These are phyloP conservation scores for Amanita rubescens DNA, from an alignment of 768 basidiomycete species.

Conservation along the genomic window DNA sequence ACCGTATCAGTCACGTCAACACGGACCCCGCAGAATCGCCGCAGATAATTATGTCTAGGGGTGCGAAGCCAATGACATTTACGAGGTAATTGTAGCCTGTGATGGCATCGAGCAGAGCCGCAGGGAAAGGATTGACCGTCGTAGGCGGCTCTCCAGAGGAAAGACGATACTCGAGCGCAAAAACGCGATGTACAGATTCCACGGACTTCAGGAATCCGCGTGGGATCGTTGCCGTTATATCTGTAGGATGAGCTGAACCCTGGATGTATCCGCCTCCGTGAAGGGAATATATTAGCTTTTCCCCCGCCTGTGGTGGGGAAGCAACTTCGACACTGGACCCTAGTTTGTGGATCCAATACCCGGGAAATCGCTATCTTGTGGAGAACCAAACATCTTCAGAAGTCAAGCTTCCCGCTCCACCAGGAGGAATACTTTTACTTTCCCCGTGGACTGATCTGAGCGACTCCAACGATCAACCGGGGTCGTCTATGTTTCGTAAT, in stretches of 20 bases:
- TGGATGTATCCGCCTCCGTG: conserved; percentile 57
- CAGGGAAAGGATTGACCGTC: conserved; percentile 57
- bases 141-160: conserved; percentile 36
- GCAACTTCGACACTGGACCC: conserved; percentile 27
- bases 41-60: conserved; percentile 53
- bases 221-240: conserved; percentile 36
- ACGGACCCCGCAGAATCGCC: conserved; percentile 59
- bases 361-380: conserved; percentile 53
- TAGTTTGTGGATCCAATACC: conserved; percentile 40
- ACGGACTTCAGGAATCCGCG: conserved; percentile 41
- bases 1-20: conserved; percentile 31
- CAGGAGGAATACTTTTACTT: conserved; percentile 42
- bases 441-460: conserved; percentile 53
- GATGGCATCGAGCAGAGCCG: conserved; percentile 66
- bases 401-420: conserved; percentile 32
- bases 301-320: conserved; percentile 34
- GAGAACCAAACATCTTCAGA: conserved; percentile 32
- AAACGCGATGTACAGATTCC: conserved; percentile 36
- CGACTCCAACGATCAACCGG: conserved; percentile 28
- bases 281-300: conserved; percentile 53
- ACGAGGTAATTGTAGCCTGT: conserved; percentile 70
- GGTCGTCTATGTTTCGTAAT: conserved; percentile 30
- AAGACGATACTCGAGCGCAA: conserved; percentile 69
- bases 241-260: conserved; percentile 50
- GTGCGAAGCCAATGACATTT: conserved; percentile 44